Evolutionary conservation across 345 rosid genomes (phyloP), one percentile per base, ranked within the genome.

Genomic region (Melastoma malabathricum): DNA sequence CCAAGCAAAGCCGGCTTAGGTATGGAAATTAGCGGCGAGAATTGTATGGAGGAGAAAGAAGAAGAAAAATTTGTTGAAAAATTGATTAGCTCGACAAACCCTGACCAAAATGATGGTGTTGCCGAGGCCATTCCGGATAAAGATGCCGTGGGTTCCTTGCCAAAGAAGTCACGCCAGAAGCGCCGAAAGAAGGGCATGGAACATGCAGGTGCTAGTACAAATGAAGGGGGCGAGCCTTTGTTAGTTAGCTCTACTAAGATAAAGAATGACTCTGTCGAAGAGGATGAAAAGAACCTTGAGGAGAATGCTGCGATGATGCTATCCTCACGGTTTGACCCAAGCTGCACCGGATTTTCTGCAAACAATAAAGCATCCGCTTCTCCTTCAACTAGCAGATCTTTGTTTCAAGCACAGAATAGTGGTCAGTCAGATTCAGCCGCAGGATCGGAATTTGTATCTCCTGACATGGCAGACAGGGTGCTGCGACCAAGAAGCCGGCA

Each of bases 291-390:
- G 73, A 90, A 90, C 72, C 96, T 90, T 46, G 98, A 84, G 72
- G 89, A 81, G 60, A 90, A 90, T 74, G 98, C 98, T 23, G 98
- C 98, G 39, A 90, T 77, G 75, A 86, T 90, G 98, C 68, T 90
- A 19, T 90, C 94, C 20, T 86, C 94, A 15, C 83, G 96, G 56
- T 90, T 90, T 64, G 84, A 86, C 69, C 83, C 98, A 14, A 82
- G 77, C 65, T 86, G 80, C 66, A 78, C 94, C 18, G 94, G 81
- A 15, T 83, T 80, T 75, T 72, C 81, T 53, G 72, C 75, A 44
- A 80, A 66, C 52, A 63, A 75, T 52, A 77, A 72, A 57, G 62
- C 69, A 16, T 67, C 80, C 34, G 64, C 57, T 19, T 61, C 69
- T 17, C 72, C 76, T 34, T 6, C 41, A 5, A 34, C 41, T 2